A percentile compares a stretch with the other conserved stretches of the same genome.
Evolutionary conservation across 768 basidiomycete genomes (phyloP).

Genomic region (Hygrocybe coccinea): DNA sequence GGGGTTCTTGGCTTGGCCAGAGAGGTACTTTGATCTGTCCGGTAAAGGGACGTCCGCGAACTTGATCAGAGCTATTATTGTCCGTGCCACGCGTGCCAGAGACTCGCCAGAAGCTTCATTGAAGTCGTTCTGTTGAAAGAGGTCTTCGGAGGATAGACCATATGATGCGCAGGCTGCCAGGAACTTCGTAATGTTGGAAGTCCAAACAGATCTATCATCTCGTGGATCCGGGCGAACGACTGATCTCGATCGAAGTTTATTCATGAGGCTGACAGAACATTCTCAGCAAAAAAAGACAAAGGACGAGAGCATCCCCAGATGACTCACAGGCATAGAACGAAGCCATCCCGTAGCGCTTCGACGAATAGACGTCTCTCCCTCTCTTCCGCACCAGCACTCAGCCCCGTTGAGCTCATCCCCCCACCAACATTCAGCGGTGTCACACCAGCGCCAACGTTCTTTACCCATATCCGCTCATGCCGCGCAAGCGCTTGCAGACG

Average conservation of each 20-base stretch:
- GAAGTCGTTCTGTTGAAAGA: slow-evolving; percentile 67
- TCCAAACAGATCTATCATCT: slow-evolving; percentile 61
- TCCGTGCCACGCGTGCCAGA: slow-evolving; percentile 66
- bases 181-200: slow-evolving; percentile 73
- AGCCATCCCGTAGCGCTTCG: slow-evolving; percentile 78
- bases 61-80: slow-evolving; percentile 65
- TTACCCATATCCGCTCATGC: slow-evolving; percentile 74
- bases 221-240: slow-evolving; percentile 60
- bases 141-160: slow-evolving; percentile 56
- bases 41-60: slow-evolving; percentile 52
- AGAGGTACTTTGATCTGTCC: slow-evolving; percentile 43
- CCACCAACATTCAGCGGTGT: slow-evolving; percentile 34
- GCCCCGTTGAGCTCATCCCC: slow-evolving; percentile 29
- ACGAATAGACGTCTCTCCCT: slow-evolving; percentile 67
- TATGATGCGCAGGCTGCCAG: slow-evolving; percentile 68
- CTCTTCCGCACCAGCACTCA: slow-evolving; percentile 60
- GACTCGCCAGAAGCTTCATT: slow-evolving; percentile 55
- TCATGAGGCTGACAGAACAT: slow-evolving; percentile 57
- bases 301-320: slow-evolving; percentile 1
- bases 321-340: slow-evolving; percentile 88
- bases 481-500: slow-evolving; percentile 56
- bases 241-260: slow-evolving; percentile 62
- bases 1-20: slow-evolving; percentile 35
- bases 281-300: slow-evolving; percentile 16
- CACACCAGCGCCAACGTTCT: slow-evolving; percentile 45